phyloP scores from a whole-genome alignment of 1,139 yeast genomes.

The Kodamaea sp. region DNA sequence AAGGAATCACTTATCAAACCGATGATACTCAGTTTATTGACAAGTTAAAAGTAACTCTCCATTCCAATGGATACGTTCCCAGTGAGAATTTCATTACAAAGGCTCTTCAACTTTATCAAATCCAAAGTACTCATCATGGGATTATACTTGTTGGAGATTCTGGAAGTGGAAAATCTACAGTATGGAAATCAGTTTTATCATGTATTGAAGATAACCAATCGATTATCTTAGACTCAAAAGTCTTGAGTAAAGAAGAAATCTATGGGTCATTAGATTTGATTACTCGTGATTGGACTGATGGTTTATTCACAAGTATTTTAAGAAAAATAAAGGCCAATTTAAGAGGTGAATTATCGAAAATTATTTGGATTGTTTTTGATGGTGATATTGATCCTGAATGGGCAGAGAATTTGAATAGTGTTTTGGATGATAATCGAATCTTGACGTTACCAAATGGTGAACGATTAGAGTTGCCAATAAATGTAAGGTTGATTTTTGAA shows the following conservation, averaged over 20 bases:
- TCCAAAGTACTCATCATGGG: constrained; percentile 72
- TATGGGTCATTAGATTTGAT: constrained; percentile 71
- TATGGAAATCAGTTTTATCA: constrained; percentile 48
- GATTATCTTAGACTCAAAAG: constrained; percentile 70
- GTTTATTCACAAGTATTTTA: constrained; percentile 67
- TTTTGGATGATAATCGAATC: constrained; percentile 79
- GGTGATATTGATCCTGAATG: constrained; percentile 94
- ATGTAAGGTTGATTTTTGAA: constrained; percentile 71
- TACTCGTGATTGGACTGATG: constrained; percentile 93
- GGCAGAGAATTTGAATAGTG: constrained; percentile 90
- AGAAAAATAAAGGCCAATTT: constrained; percentile 57
- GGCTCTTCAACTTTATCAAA: constrained; percentile 57
- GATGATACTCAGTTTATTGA: constrained; percentile 17
- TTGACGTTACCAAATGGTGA: constrained; percentile 91
- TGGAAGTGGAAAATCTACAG: constrained; percentile 69
- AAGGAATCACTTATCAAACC: constrained; percentile 13
- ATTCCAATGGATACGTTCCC: constrained; percentile 19
- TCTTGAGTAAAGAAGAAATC: constrained; percentile 58
- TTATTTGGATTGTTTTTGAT: constrained; percentile 82
- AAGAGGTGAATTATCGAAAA: constrained; percentile 54
- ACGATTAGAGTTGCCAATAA: constrained; percentile 61
- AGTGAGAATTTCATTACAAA: constrained; percentile 51
- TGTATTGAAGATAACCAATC: constrained; percentile 42
- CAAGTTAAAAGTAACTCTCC: constrained; percentile 14
- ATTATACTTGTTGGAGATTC: constrained; percentile 76